These are phyloP conservation scores for Hypoxylon sp. DNA, from an alignment of 2,329 filamentous ascomycete species.

Conservation along the genomic window DNA sequence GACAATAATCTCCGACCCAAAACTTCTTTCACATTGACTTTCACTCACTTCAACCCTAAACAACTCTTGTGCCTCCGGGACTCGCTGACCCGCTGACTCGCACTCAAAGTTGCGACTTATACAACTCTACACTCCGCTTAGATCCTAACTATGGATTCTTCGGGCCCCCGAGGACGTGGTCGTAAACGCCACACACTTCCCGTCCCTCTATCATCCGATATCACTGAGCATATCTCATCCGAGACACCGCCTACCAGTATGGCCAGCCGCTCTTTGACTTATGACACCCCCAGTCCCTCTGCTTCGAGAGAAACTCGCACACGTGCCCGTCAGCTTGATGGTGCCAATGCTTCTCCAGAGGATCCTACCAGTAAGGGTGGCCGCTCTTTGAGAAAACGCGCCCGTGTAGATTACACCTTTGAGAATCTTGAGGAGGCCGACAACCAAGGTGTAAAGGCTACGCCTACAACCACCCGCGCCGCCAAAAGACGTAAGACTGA, in stretches of 20 bases:
- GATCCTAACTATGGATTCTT: constrained; percentile 47
- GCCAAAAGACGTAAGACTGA: constrained; percentile 51
- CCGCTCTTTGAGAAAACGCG: constrained; percentile 67
- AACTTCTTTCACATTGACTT: constrained; percentile 41
- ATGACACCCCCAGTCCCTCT: constrained; percentile 49
- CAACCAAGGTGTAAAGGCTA: constrained; percentile 42
- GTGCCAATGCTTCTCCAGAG: constrained; percentile 55
- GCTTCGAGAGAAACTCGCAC: constrained; percentile 56
- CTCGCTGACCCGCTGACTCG: no score
- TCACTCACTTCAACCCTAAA: constrained; percentile 25
- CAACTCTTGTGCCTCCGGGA: constrained; percentile 34
- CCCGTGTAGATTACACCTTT: constrained; percentile 68
- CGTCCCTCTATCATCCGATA: constrained; percentile 36
- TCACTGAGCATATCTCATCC: constrained; percentile 38
- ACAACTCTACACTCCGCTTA: not conserved
- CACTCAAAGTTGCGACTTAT: not conserved
- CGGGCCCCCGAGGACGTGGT: constrained; percentile 45
- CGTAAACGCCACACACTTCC: constrained; percentile 48
- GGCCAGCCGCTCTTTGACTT: constrained; percentile 44
- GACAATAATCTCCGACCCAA: constrained; percentile 51
- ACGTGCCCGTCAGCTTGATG: constrained; percentile 57
- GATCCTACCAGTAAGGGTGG: constrained; percentile 66
- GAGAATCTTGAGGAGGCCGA: constrained; percentile 64
- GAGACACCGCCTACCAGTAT: constrained; percentile 38
- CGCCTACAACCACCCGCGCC: constrained; percentile 44